Evolutionary conservation across 106 monocot species (phyloP).

Genomic region (Allium cepa): DNA sequence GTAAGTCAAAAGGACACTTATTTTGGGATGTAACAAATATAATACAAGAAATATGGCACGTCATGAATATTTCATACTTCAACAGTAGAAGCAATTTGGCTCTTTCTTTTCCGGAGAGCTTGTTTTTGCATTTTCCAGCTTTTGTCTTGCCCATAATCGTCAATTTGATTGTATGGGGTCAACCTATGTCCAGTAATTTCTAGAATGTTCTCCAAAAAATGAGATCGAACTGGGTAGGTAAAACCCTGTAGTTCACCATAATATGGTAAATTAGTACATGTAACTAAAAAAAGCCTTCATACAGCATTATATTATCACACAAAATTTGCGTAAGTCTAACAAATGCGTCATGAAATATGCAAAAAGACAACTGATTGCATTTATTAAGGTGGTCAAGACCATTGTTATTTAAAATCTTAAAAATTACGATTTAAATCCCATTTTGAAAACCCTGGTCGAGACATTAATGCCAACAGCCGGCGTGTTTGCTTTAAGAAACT

Average conservation of each 20-base stretch:
- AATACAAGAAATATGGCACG: no score
- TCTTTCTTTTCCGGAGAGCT: constrained; percentile 84
- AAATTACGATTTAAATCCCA: no score
- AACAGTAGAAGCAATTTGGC: constrained; percentile 92
- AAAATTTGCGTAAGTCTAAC: no score
- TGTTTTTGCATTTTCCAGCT: constrained; percentile 99
- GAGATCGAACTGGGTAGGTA: constrained; percentile 83
- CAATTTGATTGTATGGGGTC: constrained; percentile 95
- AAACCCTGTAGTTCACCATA: constrained; percentile 58
- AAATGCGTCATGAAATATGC: no score
- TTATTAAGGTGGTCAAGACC: no score
- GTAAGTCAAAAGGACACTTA: background rate
- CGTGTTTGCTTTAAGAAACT: no score
- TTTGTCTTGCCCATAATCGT: constrained; percentile 99
- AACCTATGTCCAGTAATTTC: constrained; percentile 91
- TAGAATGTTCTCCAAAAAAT: constrained; percentile 81
- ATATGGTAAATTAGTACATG: background rate
- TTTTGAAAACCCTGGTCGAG: no score
- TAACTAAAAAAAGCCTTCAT: background rate
- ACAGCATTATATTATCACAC: no score
- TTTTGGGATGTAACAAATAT: no score
- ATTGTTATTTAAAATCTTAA: no score
- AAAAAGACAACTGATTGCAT: no score
- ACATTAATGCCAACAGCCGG: no score
- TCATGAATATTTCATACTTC: constrained; percentile 38